Conservation (phyloP, 306 rosid genomes). For the barrel medic (Medicago truncatula) region DNA sequence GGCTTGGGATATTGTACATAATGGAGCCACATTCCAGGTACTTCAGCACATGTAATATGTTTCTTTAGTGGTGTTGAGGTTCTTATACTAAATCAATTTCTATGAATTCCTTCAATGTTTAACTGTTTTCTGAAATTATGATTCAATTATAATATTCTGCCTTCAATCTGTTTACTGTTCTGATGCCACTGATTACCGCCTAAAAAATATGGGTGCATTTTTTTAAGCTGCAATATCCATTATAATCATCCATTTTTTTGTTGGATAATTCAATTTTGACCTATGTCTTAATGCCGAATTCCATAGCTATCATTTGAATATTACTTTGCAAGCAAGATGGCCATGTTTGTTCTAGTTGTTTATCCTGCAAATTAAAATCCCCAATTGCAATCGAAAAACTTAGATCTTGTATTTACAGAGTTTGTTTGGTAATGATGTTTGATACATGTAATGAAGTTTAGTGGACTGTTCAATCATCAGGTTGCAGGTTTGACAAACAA, state of each 20-base stretch:
- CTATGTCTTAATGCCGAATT: neutral
- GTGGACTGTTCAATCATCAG: constrained; percentile 57
- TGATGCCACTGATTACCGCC: neutral
- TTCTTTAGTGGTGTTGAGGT: constrained; percentile 35
- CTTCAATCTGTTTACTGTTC: neutral
- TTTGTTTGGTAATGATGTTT: constrained; percentile 25
- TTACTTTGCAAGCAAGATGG: constrained; percentile 10
- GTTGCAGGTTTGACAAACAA: constrained; percentile 98
- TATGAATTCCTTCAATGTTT: constrained; percentile 16
- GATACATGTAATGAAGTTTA: constrained; percentile 35
- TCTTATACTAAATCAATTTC: constrained; percentile 21
- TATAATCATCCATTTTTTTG: constrained; percentile 31
- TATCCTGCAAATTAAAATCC: constrained; percentile 13
- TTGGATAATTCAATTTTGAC: constrained; percentile 10
- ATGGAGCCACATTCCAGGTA: constrained; percentile 99
- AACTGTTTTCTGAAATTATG: constrained; percentile 14
- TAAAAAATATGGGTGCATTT: constrained; percentile 16
- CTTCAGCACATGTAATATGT: constrained; percentile 21
- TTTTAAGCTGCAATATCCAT: constrained; percentile 10
- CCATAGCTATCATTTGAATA: neutral
- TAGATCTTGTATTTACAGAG: constrained; percentile 26
- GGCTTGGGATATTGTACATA: constrained; percentile 81
- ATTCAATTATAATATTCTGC: constrained; percentile 4
- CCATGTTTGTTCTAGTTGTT: neutral
- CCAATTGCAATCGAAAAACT: constrained; percentile 24